Conservation (phyloP, 2,329 filamentous ascomycete species). For the Peltaster fructicola region DNA sequence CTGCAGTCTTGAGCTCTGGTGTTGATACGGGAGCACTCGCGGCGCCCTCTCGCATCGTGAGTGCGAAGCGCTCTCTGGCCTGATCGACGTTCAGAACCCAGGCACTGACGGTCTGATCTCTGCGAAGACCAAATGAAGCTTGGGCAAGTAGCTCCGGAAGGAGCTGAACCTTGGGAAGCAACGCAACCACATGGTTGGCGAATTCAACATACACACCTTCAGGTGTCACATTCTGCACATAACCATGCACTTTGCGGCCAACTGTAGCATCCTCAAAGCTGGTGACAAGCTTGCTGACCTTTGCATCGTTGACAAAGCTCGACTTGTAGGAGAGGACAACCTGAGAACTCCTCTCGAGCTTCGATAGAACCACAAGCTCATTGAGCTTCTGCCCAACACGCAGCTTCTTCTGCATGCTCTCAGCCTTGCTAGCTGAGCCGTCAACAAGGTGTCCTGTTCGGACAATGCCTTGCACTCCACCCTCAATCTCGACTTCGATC, state of each 20-base stretch:
- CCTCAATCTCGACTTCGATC: conserved; percentile 52
- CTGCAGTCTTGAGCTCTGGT: conserved; percentile 7
- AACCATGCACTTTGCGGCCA: conserved; percentile 54
- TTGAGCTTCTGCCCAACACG: conserved; percentile 67
- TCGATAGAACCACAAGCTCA: conserved; percentile 73
- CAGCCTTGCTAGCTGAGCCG: conserved; percentile 61
- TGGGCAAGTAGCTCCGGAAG: conserved; percentile 49
- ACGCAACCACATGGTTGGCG: conserved; percentile 53
- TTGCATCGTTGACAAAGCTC: conserved; percentile 58
- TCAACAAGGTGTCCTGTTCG: conserved; percentile 68
- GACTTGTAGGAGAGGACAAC: conserved; percentile 70
- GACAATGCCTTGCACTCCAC: conserved; percentile 60
- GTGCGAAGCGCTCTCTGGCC: conserved; percentile 49
- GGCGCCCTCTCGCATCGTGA: conserved; percentile 36
- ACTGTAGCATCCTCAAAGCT: conserved; percentile 54
- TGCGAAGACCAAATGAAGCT: conserved; percentile 61
- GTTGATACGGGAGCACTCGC: conserved; percentile 7
- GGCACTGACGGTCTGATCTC: conserved; percentile 56
- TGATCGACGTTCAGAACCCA: conserved; percentile 57
- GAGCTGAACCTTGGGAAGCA: conserved; percentile 66
- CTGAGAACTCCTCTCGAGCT: conserved; percentile 58
- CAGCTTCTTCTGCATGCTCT: conserved; percentile 61
- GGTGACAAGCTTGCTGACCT: conserved; percentile 52
- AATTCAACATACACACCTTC: conserved; percentile 84
- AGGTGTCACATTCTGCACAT: conserved; percentile 66